phyloP scores from a whole-genome alignment of 441 rosid species.

The Mallotus repandus region DNA sequence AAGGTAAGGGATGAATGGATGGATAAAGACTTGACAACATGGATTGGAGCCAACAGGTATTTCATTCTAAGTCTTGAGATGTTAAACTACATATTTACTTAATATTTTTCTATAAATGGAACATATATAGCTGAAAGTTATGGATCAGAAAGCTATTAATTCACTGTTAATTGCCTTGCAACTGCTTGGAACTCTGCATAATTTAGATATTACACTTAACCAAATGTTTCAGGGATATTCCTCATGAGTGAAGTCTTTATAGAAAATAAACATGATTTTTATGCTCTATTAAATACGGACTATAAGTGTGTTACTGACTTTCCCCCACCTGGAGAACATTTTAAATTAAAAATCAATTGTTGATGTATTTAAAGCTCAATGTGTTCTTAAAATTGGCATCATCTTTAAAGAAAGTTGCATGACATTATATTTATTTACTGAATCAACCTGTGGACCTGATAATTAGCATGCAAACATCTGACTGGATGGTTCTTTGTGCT shows the following conservation, averaged over 20 bases:
- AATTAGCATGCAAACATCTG: slow-evolving; percentile 16
- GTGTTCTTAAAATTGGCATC: not conserved
- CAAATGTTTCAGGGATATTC: not conserved
- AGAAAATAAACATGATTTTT: not conserved
- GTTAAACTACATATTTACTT: not conserved
- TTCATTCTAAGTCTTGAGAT: slow-evolving; percentile 11
- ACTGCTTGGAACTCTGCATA: not conserved
- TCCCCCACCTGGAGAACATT: not conserved
- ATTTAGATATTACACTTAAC: not conserved
- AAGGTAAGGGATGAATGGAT: slow-evolving; percentile 95
- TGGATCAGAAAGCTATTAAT: not conserved
- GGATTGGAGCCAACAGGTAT: slow-evolving; percentile 95
- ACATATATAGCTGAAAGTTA: not conserved
- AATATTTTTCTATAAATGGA: not conserved
- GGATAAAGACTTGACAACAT: slow-evolving; percentile 61
- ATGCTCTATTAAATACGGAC: not conserved
- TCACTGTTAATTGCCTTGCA: not conserved
- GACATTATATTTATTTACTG: not conserved
- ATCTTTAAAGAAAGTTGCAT: not conserved
- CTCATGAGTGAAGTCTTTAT: not conserved
- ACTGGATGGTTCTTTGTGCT: slow-evolving; percentile 12
- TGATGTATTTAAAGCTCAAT: not conserved
- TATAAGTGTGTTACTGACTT: not conserved
- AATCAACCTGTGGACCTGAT: not conserved
- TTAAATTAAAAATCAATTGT: not conserved